Evolutionary conservation across 495 filamentous ascomycete genomes (phyloP), one percentile per base, ranked within the genome.

Genomic region (Talaromyces proteolyticus): DNA sequence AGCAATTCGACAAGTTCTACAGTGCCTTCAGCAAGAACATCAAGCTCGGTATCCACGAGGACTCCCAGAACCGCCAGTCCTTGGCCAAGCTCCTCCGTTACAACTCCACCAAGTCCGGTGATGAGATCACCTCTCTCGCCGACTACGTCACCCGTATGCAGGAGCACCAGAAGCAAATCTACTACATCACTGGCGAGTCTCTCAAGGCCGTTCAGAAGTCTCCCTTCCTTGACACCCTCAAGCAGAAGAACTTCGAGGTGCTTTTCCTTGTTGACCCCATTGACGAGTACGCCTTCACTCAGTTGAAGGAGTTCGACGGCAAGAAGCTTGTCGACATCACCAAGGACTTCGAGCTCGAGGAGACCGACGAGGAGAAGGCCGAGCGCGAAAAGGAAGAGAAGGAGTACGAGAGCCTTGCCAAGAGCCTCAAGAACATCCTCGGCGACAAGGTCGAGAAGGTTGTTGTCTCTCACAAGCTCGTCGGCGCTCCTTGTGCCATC

Each of bases 1-100:
- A 98, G 82, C 86, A 96, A 67, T 97, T 98, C 73, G 94, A 98
- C 82, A 98, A 98, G 82, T 98, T 98, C 85, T 98, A 98, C 83
- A 76, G 76, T 61, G 94, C 93, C 59, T 98, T 98, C 86, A 86
- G 82, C 88, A 98, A 98, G 89, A 98, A 98, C 86, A 85, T 98
- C 77, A 98, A 98, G 88, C 92, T 98, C 54, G 93, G 93, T 77
- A 95, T 98, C 73, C 93, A 98, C 83, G 93, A 98, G 81, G 93
- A 98, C 70, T 85, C 91, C 49, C 94, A 97, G 81, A 98, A 98
- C 85, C 89, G 93, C 67, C 78, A 78, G 60, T 68, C 76, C 58
- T 89, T 98, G 47, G 92, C 93, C 74, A 98, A 96, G 87, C 90
- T 98, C 50, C 89, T 98, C 57, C 91, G 93, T 68, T 98, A 90